Base-by-base conservation (phyloP, 2,329 filamentous ascomycete species). In the Pyrenophora teres region DNA sequence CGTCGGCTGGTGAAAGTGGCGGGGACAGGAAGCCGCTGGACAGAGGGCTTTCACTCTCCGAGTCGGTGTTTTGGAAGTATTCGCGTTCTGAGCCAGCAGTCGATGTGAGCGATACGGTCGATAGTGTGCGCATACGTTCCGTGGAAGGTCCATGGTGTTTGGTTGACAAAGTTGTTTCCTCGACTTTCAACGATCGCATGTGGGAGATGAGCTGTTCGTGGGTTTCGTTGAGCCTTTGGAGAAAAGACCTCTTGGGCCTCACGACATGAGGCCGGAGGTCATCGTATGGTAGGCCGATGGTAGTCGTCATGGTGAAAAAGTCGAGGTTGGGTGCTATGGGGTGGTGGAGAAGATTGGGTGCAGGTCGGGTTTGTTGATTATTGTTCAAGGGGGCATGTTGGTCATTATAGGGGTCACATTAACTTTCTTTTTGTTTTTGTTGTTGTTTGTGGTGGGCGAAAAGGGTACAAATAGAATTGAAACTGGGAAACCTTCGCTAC, bases 161-260 rank as follows among this genome's bases (percentile, higher is more conserved):
- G 23, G 23, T 25, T 25, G 30, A 32, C 3, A 36, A 46, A 6
- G 35, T 27, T 1, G 49, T 23, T 35, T 44, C 44, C 30, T 42
- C 36, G 30, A 19, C 33, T 38, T 48, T 47, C 15, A 45, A 48
- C 2, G 49, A 54, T 18, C 56, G 58, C 49, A 57, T 53, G 31
- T 56, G 53, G 2, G 57, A 44, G 7, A 46, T 48, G 39, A 57
- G 42, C 8, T 52, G 37, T 23, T 48, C 51, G 35, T 55, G 51
- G 6, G 46, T 52, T 31, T 56, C 48, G 25, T 56, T 57, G 23
- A 61, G 40, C 35, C 53, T 54, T 25, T 59, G 52, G 38, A 61
- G 38, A 46, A 61, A 59, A 12, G 56, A 57, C 46, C 52, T 57
- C 52, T 54, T 57, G 19, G 46, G 43, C 32, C 52, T 52, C 23